Percentiles rank a stretch among this genome's conserved stretches.
Evolutionary conservation across 2,329 filamentous ascomycete species (phyloP).

Genomic region (Aschersonia sp.): DNA sequence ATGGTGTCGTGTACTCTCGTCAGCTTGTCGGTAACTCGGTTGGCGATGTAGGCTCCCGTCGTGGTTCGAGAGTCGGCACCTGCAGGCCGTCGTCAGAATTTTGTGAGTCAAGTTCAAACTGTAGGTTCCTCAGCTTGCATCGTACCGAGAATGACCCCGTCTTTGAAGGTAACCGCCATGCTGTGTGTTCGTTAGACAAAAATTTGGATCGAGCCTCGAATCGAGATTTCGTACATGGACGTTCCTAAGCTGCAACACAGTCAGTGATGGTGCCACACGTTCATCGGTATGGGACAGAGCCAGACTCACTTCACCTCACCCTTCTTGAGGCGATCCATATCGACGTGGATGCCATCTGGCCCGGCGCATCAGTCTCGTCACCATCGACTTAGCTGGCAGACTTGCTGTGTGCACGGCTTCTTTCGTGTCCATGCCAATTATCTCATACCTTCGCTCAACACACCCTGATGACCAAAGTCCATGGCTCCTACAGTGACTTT

Average conservation of each 20-base stretch:
- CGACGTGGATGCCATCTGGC: conserved; percentile 94
- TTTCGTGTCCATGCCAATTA: not conserved
- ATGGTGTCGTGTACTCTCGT: conserved; percentile 98
- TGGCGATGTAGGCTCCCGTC: conserved; percentile 95
- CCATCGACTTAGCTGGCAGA: not conserved
- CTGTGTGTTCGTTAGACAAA: conserved; percentile 26
- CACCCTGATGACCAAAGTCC: conserved; percentile 49
- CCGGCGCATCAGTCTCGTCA: not conserved
- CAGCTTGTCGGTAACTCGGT: conserved; percentile 97
- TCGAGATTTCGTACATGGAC: conserved; percentile 55
- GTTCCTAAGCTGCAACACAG: conserved; percentile 64
- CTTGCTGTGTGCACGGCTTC: not conserved
- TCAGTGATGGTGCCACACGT: conserved; percentile 8
- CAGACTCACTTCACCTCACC: conserved; percentile 86
- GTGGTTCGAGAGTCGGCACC: conserved; percentile 95
- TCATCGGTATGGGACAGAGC: not conserved
- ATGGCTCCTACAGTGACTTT: conserved; percentile 20
- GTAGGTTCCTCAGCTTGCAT: not conserved
- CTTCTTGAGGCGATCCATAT: conserved; percentile 98
- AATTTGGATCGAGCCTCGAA: conserved; percentile 13
- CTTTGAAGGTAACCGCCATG: conserved; percentile 99
- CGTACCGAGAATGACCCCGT: conserved; percentile 82
- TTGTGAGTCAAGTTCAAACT: not conserved
- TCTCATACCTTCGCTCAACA: conserved; percentile 45
- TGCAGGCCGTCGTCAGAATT: conserved; percentile 14